Evolutionary conservation across 345 rosid species (phyloP), one percentile per base, ranked within the genome.

Genomic region (Melastoma malabathricum): DNA sequence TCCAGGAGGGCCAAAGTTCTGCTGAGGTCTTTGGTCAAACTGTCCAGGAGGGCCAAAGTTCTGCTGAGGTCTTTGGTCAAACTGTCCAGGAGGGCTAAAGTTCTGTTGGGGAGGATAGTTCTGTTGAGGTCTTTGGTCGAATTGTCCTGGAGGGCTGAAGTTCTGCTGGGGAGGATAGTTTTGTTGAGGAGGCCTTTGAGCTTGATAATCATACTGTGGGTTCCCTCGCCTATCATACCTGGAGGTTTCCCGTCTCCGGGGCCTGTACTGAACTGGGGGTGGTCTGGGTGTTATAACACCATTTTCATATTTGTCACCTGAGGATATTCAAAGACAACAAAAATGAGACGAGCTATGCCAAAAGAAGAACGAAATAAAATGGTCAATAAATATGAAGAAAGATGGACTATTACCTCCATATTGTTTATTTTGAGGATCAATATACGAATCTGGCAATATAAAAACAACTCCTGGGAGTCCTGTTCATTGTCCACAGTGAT

Each of bases 231-330:
- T 68, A 39, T 57, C 78, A 61, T 62, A 68, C 62, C 79, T 72
- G 19, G 67, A 67, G 34, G 47, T 75, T 10, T 61, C 63, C 58
- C 72, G 67, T 2, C 70, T 62, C n/a, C 16, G 58, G 31, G 76
- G 62, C 50, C 58, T 56, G 56, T 41, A 51, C 16, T 80, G 95
- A 54, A 78, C 34, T 13, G 93, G 98, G 12, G 88, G 93, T 12
- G 96, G 95, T 63, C 93, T 77, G 14, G 60, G 89, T 18, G 85
- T 87, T 29, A 86, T 86, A 18, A 73, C 71, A 38, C 98, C 98
- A 54, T 86, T 79, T 58, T 80, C 89, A 20, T 86, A 86, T 58
- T 86, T 87, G 66, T 86, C 98, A 18, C 96, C 93, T 92, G 79
- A 38, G 18, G 56, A 47, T 47, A 34, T 34, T 34, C 41, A 2